A percentile compares a stretch with the other conserved stretches of the same genome.
Conservation (phyloP, 495 filamentous ascomycete genomes). For the Neurospora sp. region DNA sequence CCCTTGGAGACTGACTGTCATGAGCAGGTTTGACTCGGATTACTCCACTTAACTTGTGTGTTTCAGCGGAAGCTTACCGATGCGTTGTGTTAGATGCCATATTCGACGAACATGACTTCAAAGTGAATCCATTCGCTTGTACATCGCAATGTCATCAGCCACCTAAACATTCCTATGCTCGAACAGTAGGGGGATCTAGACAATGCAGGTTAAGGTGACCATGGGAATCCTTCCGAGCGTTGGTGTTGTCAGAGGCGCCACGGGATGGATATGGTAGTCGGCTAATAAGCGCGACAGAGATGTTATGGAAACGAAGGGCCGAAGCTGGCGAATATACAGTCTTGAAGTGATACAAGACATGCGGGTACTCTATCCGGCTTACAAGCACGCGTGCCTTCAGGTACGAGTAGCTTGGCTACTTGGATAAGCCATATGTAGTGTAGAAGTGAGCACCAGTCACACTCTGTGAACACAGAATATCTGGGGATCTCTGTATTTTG, state of each 20-base stretch:
- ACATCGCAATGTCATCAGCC: not conserved
- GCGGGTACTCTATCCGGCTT: not conserved
- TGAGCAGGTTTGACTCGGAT: not conserved
- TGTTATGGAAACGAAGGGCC: not conserved
- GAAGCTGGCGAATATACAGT: not conserved
- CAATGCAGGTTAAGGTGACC: not conserved
- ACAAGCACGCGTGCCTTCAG: not conserved
- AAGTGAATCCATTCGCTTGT: not conserved
- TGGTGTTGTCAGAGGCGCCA: not conserved
- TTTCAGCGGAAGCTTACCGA: not conserved
- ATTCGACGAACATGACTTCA: not conserved
- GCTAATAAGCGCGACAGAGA: not conserved
- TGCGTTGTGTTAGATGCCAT: not conserved
- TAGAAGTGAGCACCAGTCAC: too few species aligned
- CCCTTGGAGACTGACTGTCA: not conserved
- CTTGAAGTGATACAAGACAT: not conserved
- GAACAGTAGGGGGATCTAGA: not conserved
- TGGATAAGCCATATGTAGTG: not conserved
- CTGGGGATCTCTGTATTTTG: not conserved
- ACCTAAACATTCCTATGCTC: not conserved
- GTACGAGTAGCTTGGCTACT: not conserved
- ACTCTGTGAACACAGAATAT: not conserved
- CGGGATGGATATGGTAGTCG: not conserved
- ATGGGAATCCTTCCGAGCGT: not conserved
- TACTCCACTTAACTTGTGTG: not conserved